Base-by-base conservation (phyloP, 1,284 basidiomycete genomes). In the Puccinia horiana region DNA sequence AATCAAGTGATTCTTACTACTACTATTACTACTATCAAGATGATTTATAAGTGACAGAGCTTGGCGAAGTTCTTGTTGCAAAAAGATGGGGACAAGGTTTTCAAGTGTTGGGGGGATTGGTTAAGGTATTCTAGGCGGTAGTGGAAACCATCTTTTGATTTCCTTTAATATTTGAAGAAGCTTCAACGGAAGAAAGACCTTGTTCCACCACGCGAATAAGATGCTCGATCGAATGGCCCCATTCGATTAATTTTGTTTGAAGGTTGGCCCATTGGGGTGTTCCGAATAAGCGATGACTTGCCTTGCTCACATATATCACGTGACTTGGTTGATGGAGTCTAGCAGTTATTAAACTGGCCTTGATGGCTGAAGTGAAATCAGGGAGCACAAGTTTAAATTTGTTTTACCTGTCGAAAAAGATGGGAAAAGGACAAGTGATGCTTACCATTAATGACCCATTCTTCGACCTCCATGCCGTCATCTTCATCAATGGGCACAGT, bases 391-490 rank as follows among this genome's bases (percentile, higher is more conserved):
- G 2, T 14, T 12, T n/a, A 29, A 49, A 18, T 44, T 29, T 26
- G n/a, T 9, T 2, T 70, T 70, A 49, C n/a, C 23, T 20, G 65
- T 52, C 23, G 16, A 54, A 70, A 40, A 58, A 58, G 16, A 29
- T 29, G 35, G 29, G 2, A 23, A 76, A 47, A 3, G 54, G 72
- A 11, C 52, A 35, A 54, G 3, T 12, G 14, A 29, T 40, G n/a
- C 72, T 42, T 52, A 82, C 80, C 80, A 58, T 82, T 67, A 32
- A 82, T 82, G 20, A 82, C 72, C 80, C 80, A 82, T 82, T 82
- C 80, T 63, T 82, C 80, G 16, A 82, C 80, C 40, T 82, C 72
- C 72, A 82, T 82, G 26, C 80, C 80, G 44, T 82, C 80, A 9
- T 82, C 80, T 67, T 75, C 73, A 26, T 82, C 80, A 9, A 65